Evolutionary conservation across 768 basidiomycete species (phyloP).

Genomic region (Russula virescens): DNA sequence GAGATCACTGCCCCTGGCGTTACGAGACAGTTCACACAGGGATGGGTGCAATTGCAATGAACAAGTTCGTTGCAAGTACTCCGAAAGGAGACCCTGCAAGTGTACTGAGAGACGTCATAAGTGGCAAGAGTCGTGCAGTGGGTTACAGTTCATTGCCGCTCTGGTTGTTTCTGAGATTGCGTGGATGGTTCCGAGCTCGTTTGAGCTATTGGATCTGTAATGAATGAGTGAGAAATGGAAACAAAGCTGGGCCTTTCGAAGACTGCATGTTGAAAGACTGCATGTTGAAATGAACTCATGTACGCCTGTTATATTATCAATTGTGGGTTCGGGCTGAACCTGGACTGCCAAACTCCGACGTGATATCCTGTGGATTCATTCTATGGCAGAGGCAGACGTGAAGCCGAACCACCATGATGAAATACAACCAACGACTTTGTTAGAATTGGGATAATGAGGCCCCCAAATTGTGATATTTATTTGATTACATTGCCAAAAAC

Average conservation of each 20-base stretch:
- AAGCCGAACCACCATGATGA: background rate
- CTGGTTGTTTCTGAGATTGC: conserved; percentile 28
- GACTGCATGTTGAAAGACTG: background rate
- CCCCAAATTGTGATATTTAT: conserved; percentile 6
- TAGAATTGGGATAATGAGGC: background rate
- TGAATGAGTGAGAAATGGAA: background rate
- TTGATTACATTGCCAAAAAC: conserved; percentile 16
- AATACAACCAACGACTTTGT: background rate
- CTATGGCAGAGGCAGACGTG: background rate
- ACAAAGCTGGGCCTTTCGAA: background rate
- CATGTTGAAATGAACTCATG: too few species aligned
- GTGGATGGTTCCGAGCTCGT: conserved; percentile 23
- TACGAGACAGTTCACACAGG: conserved; percentile 23
- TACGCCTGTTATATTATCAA: background rate
- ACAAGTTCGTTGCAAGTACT: conserved; percentile 2
- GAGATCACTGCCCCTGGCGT: conserved; percentile 26
- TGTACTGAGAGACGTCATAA: conserved; percentile 28
- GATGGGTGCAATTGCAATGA: conserved; percentile 1
- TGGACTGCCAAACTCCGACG: background rate
- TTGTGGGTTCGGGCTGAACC: too few species aligned
- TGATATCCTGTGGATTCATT: background rate
- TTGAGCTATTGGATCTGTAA: background rate
- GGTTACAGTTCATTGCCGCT: conserved; percentile 24
- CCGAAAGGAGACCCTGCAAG: conserved; percentile 26
- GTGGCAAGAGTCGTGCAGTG: conserved; percentile 27